A percentile compares a stretch with the other conserved stretches of the same genome.
phyloP scores from a whole-genome alignment of 1,139 yeast genomes.

The Pneumocystis oryctolagi region DNA sequence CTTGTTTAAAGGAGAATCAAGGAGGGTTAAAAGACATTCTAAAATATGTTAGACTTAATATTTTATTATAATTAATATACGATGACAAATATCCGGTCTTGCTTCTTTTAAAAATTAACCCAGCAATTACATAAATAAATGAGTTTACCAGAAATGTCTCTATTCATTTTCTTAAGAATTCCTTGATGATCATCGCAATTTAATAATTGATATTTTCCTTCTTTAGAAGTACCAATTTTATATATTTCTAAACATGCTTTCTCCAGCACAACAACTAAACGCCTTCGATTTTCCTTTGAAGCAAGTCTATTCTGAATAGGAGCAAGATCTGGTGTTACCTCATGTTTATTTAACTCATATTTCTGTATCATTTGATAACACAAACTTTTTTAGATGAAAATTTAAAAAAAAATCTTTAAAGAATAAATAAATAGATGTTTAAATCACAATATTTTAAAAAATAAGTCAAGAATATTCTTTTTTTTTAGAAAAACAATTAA shows the following conservation, averaged over 20 bases:
- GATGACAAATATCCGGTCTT: background rate
- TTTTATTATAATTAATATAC: constrained; percentile 90
- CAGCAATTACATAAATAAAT: background rate
- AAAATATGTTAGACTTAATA: constrained; percentile 32
- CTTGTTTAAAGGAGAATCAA: constrained; percentile 92
- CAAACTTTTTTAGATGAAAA: too few species aligned
- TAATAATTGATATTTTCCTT: constrained; percentile 65
- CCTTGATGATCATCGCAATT: constrained; percentile 99
- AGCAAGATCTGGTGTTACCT: background rate
- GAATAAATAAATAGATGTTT: too few species aligned
- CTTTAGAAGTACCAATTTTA: constrained; percentile 46
- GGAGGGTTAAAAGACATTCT: constrained; percentile 76
- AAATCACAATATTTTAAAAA: background rate
- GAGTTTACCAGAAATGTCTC: constrained; percentile 64
- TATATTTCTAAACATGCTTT: constrained; percentile 94
- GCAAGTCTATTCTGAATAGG: background rate
- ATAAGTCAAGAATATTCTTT: background rate
- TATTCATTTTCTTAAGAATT: constrained; percentile 79
- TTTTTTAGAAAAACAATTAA: background rate
- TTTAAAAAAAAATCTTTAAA: too few species aligned
- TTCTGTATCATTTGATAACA: background rate
- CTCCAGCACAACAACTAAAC: constrained; percentile 80
- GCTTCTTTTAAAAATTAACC: background rate
- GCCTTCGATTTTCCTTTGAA: constrained; percentile 28
- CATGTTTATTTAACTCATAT: background rate